A percentile compares a stretch with the other conserved stretches of the same genome.
Evolutionary conservation across 2,329 filamentous ascomycete genomes (phyloP).

Genomic region (Hirsutella rhossiliensis): DNA sequence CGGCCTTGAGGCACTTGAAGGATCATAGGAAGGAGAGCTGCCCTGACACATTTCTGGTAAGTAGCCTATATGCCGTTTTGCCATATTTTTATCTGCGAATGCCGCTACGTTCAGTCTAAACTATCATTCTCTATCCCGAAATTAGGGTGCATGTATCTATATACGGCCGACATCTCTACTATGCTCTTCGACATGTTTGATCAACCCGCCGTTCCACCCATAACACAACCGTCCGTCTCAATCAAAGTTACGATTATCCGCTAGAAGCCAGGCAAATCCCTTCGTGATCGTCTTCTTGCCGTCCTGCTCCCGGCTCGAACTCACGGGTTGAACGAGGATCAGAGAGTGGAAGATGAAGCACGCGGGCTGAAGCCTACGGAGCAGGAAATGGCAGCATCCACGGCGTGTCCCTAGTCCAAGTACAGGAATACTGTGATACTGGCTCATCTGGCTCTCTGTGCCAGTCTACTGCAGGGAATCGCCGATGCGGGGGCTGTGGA

Average conservation of each 20-base stretch:
- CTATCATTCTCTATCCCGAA: not conserved
- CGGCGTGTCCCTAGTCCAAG: no score
- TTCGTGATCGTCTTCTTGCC: constrained; percentile 1
- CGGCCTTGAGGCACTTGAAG: not conserved
- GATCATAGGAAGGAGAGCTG: not conserved
- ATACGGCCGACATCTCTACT: not conserved
- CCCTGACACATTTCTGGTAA: not conserved
- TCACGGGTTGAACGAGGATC: not conserved
- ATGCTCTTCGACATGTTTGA: constrained; percentile 1
- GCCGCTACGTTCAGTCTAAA: no score
- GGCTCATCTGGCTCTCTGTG: no score
- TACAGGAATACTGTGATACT: no score
- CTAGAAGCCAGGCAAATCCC: not conserved
- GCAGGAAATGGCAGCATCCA: no score
- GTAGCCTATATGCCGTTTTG: not conserved
- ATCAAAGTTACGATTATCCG: not conserved
- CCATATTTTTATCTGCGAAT: not conserved
- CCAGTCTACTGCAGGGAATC: no score
- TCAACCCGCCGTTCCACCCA: not conserved
- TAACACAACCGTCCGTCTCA: not conserved
- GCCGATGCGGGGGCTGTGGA: no score
- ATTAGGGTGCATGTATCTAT: constrained; percentile 1
- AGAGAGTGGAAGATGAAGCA: not conserved
- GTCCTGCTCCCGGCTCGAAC: not conserved
- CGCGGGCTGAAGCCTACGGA: no score